phyloP scores from a whole-genome alignment of 768 basidiomycete species.

The Agaricus sinodeliciosus region DNA sequence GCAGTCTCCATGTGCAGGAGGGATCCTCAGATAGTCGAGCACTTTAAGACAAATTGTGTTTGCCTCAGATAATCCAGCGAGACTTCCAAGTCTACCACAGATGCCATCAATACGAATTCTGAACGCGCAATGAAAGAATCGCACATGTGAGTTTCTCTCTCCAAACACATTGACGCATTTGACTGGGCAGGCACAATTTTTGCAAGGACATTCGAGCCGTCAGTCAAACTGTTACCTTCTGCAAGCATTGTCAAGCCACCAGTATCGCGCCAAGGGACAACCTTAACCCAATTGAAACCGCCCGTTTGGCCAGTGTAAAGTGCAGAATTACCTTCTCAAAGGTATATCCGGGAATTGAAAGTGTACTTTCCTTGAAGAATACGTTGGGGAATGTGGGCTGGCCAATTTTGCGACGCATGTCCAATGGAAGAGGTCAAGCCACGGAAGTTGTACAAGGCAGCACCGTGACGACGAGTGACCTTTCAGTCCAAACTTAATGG shows the following conservation, averaged over 20 bases:
- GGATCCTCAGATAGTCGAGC: slow-evolving; percentile 62
- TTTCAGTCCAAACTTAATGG: not conserved
- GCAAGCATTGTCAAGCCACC: slow-evolving; percentile 65
- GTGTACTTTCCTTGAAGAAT: slow-evolving; percentile 50
- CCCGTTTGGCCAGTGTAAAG: not conserved
- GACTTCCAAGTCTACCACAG: slow-evolving; percentile 37
- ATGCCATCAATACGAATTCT: not conserved
- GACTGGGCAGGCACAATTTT: slow-evolving; percentile 71
- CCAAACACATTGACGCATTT: slow-evolving; percentile 65
- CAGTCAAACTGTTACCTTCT: slow-evolving; percentile 65
- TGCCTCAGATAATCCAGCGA: slow-evolving; percentile 43
- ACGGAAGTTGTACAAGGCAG: not conserved
- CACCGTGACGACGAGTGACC: not conserved
- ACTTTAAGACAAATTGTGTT: slow-evolving; percentile 47
- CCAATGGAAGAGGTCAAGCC: not conserved
- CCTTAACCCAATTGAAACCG: slow-evolving; percentile 28
- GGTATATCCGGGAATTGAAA: slow-evolving; percentile 66
- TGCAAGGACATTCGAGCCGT: slow-evolving; percentile 60
- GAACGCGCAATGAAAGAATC: slow-evolving; percentile 14
- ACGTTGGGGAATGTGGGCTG: slow-evolving; percentile 52
- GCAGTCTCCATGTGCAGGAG: slow-evolving; percentile 58
- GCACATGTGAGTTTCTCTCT: slow-evolving; percentile 69
- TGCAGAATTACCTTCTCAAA: slow-evolving; percentile 51
- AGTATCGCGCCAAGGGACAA: slow-evolving; percentile 62
- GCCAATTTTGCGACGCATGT: slow-evolving; percentile 50